These are phyloP conservation scores for Geosmithia morbida DNA, from an alignment of 2,329 filamentous ascomycete species.

Conservation along the genomic window DNA sequence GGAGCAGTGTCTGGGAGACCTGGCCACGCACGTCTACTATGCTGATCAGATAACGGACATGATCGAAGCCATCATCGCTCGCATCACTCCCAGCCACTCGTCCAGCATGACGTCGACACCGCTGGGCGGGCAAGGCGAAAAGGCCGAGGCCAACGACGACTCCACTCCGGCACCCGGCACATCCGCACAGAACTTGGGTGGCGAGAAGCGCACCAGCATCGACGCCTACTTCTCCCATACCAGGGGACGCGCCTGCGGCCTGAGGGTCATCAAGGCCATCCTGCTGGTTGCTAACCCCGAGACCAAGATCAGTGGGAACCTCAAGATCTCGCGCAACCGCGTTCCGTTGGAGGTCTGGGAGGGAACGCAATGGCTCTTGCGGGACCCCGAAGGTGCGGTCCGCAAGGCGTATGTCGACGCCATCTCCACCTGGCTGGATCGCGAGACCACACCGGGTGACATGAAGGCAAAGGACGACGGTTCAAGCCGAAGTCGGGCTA, in stretches of 20 bases:
- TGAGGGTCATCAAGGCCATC: slow-evolving; percentile 71
- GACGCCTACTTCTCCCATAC: slow-evolving; percentile 40
- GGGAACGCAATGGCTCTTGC: slow-evolving; percentile 85
- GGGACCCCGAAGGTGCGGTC: slow-evolving; percentile 64
- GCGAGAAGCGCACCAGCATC: slow-evolving; percentile 26
- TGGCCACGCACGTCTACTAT: slow-evolving; percentile 94
- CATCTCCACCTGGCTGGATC: slow-evolving; percentile 67
- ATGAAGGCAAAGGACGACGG: slow-evolving; percentile 45
- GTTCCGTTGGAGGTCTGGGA: slow-evolving; percentile 84
- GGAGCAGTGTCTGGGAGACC: slow-evolving; percentile 72
- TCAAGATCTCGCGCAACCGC: slow-evolving; percentile 54
- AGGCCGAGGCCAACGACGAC: slow-evolving; percentile 16
- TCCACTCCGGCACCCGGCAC: slow-evolving; percentile 5
- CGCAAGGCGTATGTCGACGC: slow-evolving; percentile 78
- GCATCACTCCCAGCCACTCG: slow-evolving; percentile 52
- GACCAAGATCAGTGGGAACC: slow-evolving; percentile 41
- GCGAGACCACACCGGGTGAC: slow-evolving; percentile 60
- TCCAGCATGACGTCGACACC: slow-evolving; percentile 27
- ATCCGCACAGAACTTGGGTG: slow-evolving; percentile 17
- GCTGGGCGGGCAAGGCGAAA: slow-evolving; percentile 29
- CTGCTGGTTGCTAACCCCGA: slow-evolving; percentile 65
- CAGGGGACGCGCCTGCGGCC: slow-evolving; percentile 46
- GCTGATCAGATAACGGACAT: slow-evolving; percentile 93
- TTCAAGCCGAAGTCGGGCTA: slow-evolving; percentile 26
- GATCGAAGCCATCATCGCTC: slow-evolving; percentile 65